A percentile compares a stretch with the other conserved stretches of the same genome.
Conservation (phyloP, 768 basidiomycete species). For the Hericium rajendrae region DNA sequence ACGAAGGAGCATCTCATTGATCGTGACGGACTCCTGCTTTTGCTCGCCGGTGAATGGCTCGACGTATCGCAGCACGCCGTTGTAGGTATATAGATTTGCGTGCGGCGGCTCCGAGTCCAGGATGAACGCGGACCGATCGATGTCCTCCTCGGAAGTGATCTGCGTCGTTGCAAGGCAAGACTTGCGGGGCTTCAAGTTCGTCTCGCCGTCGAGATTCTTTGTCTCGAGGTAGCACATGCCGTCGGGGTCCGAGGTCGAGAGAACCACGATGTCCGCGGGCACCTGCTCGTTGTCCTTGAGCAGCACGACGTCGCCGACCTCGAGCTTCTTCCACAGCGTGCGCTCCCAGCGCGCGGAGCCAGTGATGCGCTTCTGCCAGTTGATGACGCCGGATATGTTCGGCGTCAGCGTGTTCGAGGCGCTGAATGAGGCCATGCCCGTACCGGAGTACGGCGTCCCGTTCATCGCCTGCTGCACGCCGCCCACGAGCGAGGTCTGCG, state of each 20-base stretch:
- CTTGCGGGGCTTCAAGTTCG: slow-evolving; percentile 85
- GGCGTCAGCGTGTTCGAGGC: slow-evolving; percentile 5
- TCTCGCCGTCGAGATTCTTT: slow-evolving; percentile 97
- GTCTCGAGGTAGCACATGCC: slow-evolving; percentile 94
- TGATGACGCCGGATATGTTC: slow-evolving; percentile 54
- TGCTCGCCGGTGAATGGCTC: slow-evolving; percentile 40
- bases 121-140: slow-evolving; percentile 78
- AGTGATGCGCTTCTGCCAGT: slow-evolving; percentile 57
- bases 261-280: slow-evolving; percentile 89
- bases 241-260: slow-evolving; percentile 86
- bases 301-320: slow-evolving; percentile 92
- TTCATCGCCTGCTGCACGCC: slow-evolving; percentile 2
- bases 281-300: slow-evolving; percentile 92
- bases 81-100: slow-evolving; percentile 87
- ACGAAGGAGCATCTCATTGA: slow-evolving; percentile 88
- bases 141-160: slow-evolving; percentile 79
- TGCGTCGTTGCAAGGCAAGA: slow-evolving; percentile 65
- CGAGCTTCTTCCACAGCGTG: slow-evolving; percentile 97
- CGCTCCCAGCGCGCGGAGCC: slow-evolving; percentile 87
- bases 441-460: neutral
- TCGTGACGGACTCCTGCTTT: slow-evolving; percentile 65
- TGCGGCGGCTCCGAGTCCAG: slow-evolving; percentile 92
- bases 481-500: slow-evolving; percentile 7
- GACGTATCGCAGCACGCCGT: slow-evolving; percentile 72
- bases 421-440: neutral